Evolutionary conservation across 2,329 filamentous ascomycete species (phyloP), one percentile per base, ranked within the genome.

Genomic region (Botryotinia globosa): DNA sequence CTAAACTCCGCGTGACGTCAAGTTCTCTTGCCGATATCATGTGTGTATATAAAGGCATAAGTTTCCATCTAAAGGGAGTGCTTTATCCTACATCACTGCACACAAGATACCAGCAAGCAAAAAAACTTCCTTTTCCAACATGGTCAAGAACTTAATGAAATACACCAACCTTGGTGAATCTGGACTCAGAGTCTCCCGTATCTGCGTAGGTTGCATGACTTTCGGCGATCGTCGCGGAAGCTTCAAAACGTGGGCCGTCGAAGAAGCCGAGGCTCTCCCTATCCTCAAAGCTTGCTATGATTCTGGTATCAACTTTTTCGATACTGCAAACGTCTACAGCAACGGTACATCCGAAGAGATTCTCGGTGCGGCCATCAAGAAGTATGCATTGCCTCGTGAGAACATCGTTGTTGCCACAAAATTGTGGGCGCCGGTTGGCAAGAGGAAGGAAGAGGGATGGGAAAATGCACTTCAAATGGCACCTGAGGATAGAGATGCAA

Each of bases 321-420:
- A 86, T 76, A 83, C 77, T 80, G 86, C 77, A 20, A 76, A 78
- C 37, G 69, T 84, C 16, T 89, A 89, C 81, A 87, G 85, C 69
- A 87, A 88, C 73, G 87, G 87, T 32, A 81, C 80, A 1, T 87
- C 85, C 2, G 76, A 77, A 67, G 67, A 74, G 42, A 76, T 77
- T 42, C 69, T 77, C 29, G 76, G 75, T 39, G 90, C 90, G 80
- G 90, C 90, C 2, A 82, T 92, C 74, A 87, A 87, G 76, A 83
- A 88, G 73, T 91, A 88, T 83, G 83, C 85, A 56, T 91, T 92
- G 75, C 89, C 89, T 0, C 87, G 91, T 34, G 82, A 86, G 72
- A 89, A 89, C 74, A 83, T 92, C 62, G 86, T 92, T 34, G 87
- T 92, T 77, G 81, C 92, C 74, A 88, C 87, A n/a, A 92, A 92